Evolutionary conservation across 169 alveolate species (phyloP), one percentile per base, ranked within the genome.

Genomic region (Babesia sp.): DNA sequence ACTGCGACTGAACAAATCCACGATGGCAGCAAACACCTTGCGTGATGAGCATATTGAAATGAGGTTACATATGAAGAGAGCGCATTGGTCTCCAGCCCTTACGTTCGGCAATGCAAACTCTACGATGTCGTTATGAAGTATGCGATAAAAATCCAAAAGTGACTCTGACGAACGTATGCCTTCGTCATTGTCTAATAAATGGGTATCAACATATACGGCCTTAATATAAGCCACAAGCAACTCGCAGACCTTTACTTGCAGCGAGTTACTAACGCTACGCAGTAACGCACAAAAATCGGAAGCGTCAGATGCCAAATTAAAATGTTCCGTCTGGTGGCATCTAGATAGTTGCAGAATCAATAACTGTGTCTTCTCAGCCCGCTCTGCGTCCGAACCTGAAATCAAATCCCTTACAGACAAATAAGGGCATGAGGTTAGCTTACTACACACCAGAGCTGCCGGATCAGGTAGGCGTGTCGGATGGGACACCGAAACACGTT

Each of bases 61-160:
- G 26, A 78, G 46, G 51, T 64, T 56, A 37, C 86, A 78, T 26
- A 78, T 41, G 28, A 78, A 78, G 57, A 61, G 18, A 20, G 66
- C 39, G 48, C 66, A 67, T n/a, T 48, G 48, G 24, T 70, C 86
- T 31, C 71, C 82, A 16, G 86, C 86, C 58, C 58, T 70, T 12
- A 69, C 58, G 36, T 69, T 78, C 24, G 86, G 82, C 55, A 78
- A 42, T 18, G 64, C 74, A 37, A 68, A 57, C 44, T 14, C 28
- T 31, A 71, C 71, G 29, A 58, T 18, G 33, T 53, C 86, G 39
- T 78, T 74, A 54, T 78, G 86, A 6, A 78, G 18, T 45, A 56
- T 14, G n/a, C 56, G 55, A 50, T 78, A 78, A 37, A 78, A 45
- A 6, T 45, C 9, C 42, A 22, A 69, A 8, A 78, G 54, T 48